Base-by-base conservation (phyloP, 2,329 filamentous ascomycete species). In the Trichoderma harzianum region DNA sequence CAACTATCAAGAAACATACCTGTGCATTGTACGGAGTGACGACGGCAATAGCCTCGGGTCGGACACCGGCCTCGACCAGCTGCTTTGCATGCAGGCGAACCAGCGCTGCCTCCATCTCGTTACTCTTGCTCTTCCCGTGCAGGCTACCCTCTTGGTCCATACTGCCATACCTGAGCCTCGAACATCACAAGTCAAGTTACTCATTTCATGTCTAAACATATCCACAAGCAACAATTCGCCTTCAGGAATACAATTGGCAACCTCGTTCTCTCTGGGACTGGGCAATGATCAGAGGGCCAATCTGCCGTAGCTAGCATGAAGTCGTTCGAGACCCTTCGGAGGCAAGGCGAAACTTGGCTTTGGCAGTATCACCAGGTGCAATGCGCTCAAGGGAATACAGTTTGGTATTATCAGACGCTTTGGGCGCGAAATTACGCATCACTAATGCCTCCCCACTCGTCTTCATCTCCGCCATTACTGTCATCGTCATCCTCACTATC, bases 381-480 rank as follows among this genome's bases (percentile, higher is more conserved):
- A 21, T 7, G 18, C 18, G 16, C 16, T 30, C 24, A 7, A 66
- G 28, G 32, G 16, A 24, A 28, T 16, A 12, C 43, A 8, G n/a
- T 32, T 24, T 10, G 30, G 58, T 60, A 34, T 60, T 57, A 57
- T 51, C 34, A 53, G 16, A 39, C 36, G n/a, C 57, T 16, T 26
- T 53, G 3, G 1, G 24, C 12, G 7, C 28, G 8, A 30, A 4
- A 26, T 32, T 69, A 69, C 28, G 66, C 36, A 47, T 71, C 72
- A 53, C 69, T 63, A 30, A 73, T 47, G 43, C 72, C 72, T 16
- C 58, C 72, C 72, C 72, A 73, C 57, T 73, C 72, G 24, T 73
- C 72, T 36, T 73, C 76, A 36, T 57, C 57, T 32, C 66, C 14
- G 24, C 30, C 21, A 3, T 39, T 47, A 26, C 63, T n/a, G 5